phyloP scores from a whole-genome alignment of 306 rosid genomes.

The Trifolium repens region DNA sequence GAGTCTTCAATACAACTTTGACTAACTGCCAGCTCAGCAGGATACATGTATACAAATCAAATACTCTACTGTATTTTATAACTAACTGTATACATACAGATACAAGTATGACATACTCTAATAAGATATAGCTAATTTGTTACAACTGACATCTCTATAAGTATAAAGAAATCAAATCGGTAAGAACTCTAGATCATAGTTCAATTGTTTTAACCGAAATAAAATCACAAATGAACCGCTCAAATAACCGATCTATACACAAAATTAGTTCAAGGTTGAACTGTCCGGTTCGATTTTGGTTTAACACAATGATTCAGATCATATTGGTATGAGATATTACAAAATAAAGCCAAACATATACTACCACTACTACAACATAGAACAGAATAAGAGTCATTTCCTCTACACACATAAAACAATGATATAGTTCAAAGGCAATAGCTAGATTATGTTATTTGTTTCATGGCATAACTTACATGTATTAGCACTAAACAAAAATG shows the following conservation, averaged over 20 bases:
- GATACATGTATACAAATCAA: too few relatives aligned
- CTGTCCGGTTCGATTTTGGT: not conserved
- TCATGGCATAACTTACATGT: conserved; percentile 43
- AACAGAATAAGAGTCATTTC: conserved; percentile 14
- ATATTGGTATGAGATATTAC: conserved; percentile 21
- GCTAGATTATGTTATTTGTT: conserved; percentile 19
- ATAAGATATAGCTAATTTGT: conserved; percentile 13
- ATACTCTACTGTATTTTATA: too few relatives aligned
- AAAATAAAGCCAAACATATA: conserved; percentile 4
- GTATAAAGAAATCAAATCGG: not conserved
- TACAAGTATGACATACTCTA: too few relatives aligned
- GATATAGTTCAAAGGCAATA: conserved; percentile 31
- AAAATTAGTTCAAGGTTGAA: not conserved
- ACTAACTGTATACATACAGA: too few relatives aligned
- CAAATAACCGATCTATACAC: not conserved
- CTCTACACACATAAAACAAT: conserved; percentile 28
- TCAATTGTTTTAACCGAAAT: not conserved
- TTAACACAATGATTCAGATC: conserved; percentile 3
- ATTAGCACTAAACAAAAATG: conserved; percentile 39
- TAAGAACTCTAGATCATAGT: not conserved
- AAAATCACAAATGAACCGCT: not conserved
- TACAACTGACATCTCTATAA: not conserved
- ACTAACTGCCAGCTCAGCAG: too few relatives aligned
- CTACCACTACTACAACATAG: not conserved
- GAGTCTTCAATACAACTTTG: too few relatives aligned